phyloP scores from a whole-genome alignment of 2,329 filamentous ascomycete species.

The Monilinia fructigena region DNA sequence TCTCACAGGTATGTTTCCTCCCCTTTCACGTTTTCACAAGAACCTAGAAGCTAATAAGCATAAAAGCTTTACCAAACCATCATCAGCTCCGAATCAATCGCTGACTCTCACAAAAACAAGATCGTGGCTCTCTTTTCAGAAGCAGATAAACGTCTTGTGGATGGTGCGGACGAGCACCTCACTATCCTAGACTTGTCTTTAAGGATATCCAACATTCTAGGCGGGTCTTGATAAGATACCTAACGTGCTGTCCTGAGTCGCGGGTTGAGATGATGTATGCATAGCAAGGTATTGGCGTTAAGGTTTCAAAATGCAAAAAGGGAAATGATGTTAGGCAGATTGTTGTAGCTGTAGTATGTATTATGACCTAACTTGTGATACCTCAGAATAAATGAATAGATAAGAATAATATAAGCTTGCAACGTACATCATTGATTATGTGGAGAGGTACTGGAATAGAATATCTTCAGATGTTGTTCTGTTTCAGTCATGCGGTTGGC shows the following conservation, averaged over 20 bases:
- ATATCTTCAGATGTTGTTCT: neutral
- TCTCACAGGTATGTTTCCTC: constrained; percentile 63
- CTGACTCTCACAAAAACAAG: constrained; percentile 83
- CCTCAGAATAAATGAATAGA: constrained; percentile 9
- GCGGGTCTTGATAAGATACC: constrained; percentile 28
- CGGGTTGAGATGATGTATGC: neutral
- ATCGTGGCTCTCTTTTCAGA: constrained; percentile 90
- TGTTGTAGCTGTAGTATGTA: constrained; percentile 11
- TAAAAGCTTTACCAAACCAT: constrained; percentile 74
- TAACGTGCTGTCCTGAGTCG: neutral
- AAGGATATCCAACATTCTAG: constrained; percentile 72
- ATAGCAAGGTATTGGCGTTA: constrained; percentile 22
- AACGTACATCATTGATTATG: neutral
- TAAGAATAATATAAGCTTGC: neutral
- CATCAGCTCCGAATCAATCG: constrained; percentile 79
- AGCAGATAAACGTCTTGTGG: constrained; percentile 88
- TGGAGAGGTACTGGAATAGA: neutral
- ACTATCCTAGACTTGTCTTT: constrained; percentile 83
- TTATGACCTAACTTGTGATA: constrained; percentile 6
- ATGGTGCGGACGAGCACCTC: constrained; percentile 93
- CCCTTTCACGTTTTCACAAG: constrained; percentile 17
- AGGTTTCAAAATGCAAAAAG: neutral
- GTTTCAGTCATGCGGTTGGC: neutral
- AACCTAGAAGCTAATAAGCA: neutral
- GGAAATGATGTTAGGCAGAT: constrained; percentile 4